Evolutionary conservation across 352 stramenopile genomes (phyloP).

Genomic region (Nothophytophthora sp.): DNA sequence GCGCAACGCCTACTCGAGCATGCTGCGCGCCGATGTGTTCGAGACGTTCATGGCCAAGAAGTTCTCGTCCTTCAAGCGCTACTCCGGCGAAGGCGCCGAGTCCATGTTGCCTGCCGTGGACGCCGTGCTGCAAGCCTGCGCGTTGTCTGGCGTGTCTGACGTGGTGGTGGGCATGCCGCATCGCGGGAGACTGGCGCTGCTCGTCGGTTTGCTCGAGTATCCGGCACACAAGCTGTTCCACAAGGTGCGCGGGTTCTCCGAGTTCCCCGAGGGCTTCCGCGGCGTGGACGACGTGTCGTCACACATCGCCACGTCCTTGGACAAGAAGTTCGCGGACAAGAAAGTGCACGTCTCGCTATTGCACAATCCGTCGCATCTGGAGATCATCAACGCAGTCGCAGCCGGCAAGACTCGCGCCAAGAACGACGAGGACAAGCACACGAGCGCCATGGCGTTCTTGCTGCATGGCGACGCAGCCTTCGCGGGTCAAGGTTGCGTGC

Average conservation of each 20-base stretch:
- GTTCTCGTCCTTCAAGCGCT: conserved; percentile 87
- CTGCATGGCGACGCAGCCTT: conserved; percentile 90
- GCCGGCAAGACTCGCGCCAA: conserved; percentile 86
- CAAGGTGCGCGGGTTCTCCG: conserved; percentile 76
- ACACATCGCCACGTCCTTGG: conserved; percentile 78
- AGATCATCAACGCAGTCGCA: conserved; percentile 89
- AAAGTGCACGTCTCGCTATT: conserved; percentile 85
- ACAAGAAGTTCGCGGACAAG: conserved; percentile 61
- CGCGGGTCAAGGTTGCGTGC: conserved; percentile 83
- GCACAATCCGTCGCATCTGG: conserved; percentile 87
- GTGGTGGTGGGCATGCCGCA: conserved; percentile 90
- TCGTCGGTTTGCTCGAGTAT: conserved; percentile 80
- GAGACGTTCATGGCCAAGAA: conserved; percentile 88
- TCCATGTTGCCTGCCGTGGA: conserved; percentile 79
- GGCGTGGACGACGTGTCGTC: conserved; percentile 87
- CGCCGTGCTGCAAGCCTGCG: conserved; percentile 62
- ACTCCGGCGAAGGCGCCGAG: conserved; percentile 84
- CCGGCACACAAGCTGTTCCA: conserved; percentile 82
- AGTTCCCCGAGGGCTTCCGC: conserved; percentile 60
- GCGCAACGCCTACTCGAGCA: conserved; percentile 77
- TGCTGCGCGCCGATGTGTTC: conserved; percentile 83
- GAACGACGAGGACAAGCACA: conserved; percentile 43
- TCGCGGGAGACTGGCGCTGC: conserved; percentile 73
- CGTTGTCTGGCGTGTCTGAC: conserved; percentile 49
- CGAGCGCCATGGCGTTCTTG: conserved; percentile 76